Evolutionary conservation across 169 alveolate genomes (phyloP).

Genomic region (Eimeria sp.): DNA sequence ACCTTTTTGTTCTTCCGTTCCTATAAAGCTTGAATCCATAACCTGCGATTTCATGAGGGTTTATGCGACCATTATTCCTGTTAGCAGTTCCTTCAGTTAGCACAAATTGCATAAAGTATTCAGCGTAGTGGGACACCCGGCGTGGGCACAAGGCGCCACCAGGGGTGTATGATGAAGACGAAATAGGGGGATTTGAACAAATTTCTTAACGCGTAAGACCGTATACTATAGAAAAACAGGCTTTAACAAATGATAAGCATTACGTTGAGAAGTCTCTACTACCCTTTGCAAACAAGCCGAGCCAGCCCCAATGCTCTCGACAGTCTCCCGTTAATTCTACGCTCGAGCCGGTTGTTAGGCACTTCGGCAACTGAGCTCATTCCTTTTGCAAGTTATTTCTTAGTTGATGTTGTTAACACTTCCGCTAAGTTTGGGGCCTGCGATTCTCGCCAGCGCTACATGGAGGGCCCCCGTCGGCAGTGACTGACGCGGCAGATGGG

Average conservation of each 20-base stretch:
- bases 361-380: not conserved
- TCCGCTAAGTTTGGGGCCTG: not conserved
- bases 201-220: not conserved
- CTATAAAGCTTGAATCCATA: not conserved
- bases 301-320: not conserved
- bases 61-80: not conserved
- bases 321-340: not conserved
- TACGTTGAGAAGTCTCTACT: not conserved
- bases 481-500: slow-evolving; percentile 35
- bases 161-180: not conserved
- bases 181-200: not conserved
- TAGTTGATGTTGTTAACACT: not conserved
- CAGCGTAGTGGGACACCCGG: not conserved
- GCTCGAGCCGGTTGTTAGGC: not conserved
- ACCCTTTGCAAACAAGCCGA: not conserved
- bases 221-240: not conserved
- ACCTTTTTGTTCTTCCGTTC: not conserved
- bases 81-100: not conserved
- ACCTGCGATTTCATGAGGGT: not conserved
- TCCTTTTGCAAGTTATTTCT: not conserved
- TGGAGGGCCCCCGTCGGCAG: slow-evolving; percentile 47
- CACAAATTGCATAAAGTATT: not conserved
- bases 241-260: not conserved
- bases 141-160: not conserved
- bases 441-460: not conserved